Conservation (phyloP, 176 grass and related monocot species). For the Zea luxurians region DNA sequence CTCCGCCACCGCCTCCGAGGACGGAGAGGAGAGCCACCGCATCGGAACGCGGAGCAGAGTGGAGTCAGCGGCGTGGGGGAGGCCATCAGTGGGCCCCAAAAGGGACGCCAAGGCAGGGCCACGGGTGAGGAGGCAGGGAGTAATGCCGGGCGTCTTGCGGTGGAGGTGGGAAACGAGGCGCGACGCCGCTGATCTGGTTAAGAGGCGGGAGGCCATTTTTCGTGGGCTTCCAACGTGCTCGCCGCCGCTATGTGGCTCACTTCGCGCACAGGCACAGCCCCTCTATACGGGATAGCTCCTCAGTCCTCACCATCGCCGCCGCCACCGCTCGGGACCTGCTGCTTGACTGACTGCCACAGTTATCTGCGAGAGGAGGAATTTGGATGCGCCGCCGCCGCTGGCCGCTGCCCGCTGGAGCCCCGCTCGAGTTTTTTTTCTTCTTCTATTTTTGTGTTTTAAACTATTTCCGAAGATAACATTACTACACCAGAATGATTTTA, state of each 20-base stretch:
- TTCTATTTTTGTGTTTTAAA: too few species aligned
- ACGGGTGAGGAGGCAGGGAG: conserved; percentile 10
- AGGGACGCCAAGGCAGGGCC: not conserved
- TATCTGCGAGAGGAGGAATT: too few species aligned
- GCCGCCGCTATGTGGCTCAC: not conserved
- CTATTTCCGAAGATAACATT: too few species aligned
- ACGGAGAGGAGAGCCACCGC: conserved; percentile 53
- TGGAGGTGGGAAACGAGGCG: conserved; percentile 40
- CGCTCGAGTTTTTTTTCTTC: too few species aligned
- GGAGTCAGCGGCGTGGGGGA: conserved; percentile 5
- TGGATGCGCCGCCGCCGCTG: too few species aligned
- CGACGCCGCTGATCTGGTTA: conserved; percentile 42
- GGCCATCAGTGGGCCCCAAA: not conserved
- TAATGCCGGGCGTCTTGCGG: conserved; percentile 24
- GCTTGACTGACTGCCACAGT: too few species aligned
- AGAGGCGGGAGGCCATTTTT: conserved; percentile 49
- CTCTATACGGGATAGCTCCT: not conserved
- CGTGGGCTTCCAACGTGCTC: not conserved
- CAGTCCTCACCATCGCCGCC: not conserved
- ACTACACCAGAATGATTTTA: too few species aligned
- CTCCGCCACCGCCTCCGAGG: conserved; percentile 40
- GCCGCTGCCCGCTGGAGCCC: too few species aligned
- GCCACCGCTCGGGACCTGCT: too few species aligned
- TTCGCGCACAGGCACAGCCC: not conserved
- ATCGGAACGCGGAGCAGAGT: not conserved